Evolutionary conservation across 768 basidiomycete species (phyloP), one percentile per base, ranked within the genome.

Genomic region (Lactifluus hygrophoroides): DNA sequence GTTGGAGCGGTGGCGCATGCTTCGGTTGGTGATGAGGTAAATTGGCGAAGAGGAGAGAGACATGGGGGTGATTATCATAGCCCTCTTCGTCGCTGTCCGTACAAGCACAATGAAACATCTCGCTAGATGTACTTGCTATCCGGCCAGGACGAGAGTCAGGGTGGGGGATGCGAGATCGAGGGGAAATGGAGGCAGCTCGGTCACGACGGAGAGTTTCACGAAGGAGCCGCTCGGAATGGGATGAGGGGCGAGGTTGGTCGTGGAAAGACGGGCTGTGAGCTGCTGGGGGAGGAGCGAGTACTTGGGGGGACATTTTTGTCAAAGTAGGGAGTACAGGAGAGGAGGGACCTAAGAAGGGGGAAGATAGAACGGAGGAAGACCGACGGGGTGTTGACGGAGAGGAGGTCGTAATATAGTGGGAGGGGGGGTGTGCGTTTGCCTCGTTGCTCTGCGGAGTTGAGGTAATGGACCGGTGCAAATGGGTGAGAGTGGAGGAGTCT

Each of bases 181-280:
- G 68, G 60, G 38, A 65, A 40, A 64, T 60, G 51, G 58, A 45
- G 62, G 71, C 68, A 58, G 74, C 68, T 69, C 72, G 74, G 40
- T 64, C 82, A 47, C 78, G 73, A 28, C 73, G 69, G 53, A 84
- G 76, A 10, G 83, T 76, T 61, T 83, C 77, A 51, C 82, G 73
- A 49, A 84, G 73, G 46, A 84, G 76, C 10, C 76, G 74, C 64
- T 83, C 79, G 4, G 80, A 81, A 55, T 80, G 74, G 35, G 78
- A 78, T 0, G 80, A 71, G 0, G 80, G 74, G 49, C 76, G 74
- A 17, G 68, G 63, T 19, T 54, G 57, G 40, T 55, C 51, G 7
- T 47, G 56, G 60, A 64, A 34, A 56, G 65, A 58, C 47, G 63
- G 49, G 56, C 51, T 56, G 57, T 54, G 34, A 48, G 61, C 51